Base-by-base conservation (phyloP, 2,329 filamentous ascomycete genomes). In the Cladosporium sphaerospermum region DNA sequence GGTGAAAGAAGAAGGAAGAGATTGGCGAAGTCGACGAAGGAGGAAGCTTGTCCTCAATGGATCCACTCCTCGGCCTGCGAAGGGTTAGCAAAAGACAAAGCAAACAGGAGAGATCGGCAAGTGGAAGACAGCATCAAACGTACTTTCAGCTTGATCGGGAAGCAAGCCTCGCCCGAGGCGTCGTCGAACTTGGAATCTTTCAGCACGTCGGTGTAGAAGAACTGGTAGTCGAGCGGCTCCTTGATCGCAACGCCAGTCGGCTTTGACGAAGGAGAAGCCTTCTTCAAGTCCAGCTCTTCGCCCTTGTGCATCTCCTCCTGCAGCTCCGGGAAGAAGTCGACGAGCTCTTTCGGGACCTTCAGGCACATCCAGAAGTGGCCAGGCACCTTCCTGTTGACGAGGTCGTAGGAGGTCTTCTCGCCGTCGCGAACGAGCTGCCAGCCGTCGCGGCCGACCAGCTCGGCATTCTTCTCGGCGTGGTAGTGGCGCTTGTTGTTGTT, bases 391-490 rank as follows among this genome's bases (percentile, higher is more conserved):
- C 16, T 44, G 48, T 34, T 34, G 6, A 19, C 16, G 13, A 51
- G n/a, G 13, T 18, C 19, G 32, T 51, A 51, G 14, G 31, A 31
- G 18, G 8, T 10, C 11, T 40, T 31, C 31, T 43, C 18, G 7
- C 13, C n/a, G 32, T 51, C 48, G 7, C 48, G 31, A 1, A 37
- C 16, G 18, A 51, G 48, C 5, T 32, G 32, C 48, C 32, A 51
- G 32, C 48, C 40, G 10, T 51, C 28, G 3, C 19, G 9, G 32
- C 31, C 48, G 10, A 44, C 33, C 31, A 51, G 40, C 28, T 44
- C 44, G 48, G 48, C 48, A 31, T 51, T 39, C 40, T 28, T n/a
- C 40, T 51, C 48, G n/a, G 19, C 31, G n/a, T 51, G 41, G 48
- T 51, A 51, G 6, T 9, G 33, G 8, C 36, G 23, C 40, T 51